Percentiles rank a stretch among this genome's conserved stretches.
Conservation (phyloP, 129 eudicot species). For the Flaveria linearis region DNA sequence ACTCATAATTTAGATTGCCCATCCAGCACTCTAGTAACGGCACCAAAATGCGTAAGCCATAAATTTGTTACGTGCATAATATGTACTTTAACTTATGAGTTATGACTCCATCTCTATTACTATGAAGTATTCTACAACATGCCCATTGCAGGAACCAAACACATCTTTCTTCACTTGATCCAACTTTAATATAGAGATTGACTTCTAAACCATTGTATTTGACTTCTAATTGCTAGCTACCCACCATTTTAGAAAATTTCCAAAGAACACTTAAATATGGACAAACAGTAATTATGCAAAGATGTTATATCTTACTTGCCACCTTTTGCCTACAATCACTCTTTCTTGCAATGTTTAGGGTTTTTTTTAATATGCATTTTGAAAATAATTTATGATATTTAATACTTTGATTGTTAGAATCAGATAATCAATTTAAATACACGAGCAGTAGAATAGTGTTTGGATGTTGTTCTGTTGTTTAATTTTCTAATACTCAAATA, state of each 20-base stretch:
- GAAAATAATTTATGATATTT: background rate
- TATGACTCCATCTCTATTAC: background rate
- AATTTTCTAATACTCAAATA: background rate
- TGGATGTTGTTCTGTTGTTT: background rate
- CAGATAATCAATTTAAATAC: background rate
- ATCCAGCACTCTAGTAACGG: conserved; percentile 76
- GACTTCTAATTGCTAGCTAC: too few relatives aligned
- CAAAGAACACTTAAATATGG: too few relatives aligned
- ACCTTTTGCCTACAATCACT: conserved; percentile 8
- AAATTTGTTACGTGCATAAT: background rate
- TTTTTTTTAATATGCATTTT: background rate
- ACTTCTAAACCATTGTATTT: too few relatives aligned
- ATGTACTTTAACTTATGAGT: background rate
- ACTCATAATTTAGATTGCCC: conserved; percentile 71
- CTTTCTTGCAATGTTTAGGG: background rate
- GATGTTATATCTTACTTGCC: background rate
- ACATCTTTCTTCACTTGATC: background rate
- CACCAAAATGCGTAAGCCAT: conserved; percentile 12
- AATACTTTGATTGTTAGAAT: background rate
- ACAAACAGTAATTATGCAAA: background rate
- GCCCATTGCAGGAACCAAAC: background rate
- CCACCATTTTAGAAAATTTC: too few relatives aligned
- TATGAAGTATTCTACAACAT: background rate
- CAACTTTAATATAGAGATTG: background rate
- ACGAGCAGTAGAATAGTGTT: background rate